These are phyloP conservation scores for Colletotrichum agaves DNA, from an alignment of 2,329 filamentous ascomycete genomes.

Conservation along the genomic window DNA sequence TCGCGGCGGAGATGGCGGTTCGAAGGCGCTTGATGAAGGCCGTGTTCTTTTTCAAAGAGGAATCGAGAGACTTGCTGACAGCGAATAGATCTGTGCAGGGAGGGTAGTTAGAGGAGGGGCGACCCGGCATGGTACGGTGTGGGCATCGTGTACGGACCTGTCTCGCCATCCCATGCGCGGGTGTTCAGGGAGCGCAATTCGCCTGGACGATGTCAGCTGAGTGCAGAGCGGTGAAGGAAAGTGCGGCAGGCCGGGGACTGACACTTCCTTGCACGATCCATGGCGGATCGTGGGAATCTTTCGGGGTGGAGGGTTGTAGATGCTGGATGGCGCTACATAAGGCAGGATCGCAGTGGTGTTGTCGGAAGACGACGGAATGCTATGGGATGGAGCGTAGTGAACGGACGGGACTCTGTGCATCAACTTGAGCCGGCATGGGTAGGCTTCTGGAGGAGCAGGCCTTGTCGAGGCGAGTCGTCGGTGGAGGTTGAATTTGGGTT, in stretches of 20 bases:
- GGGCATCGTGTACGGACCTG: slow-evolving; percentile 65
- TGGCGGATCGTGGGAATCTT: slow-evolving; percentile 53
- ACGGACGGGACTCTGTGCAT: slow-evolving; percentile 47
- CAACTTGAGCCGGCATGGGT: slow-evolving; percentile 54
- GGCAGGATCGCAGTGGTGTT: slow-evolving; percentile 43
- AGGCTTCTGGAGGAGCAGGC: slow-evolving; percentile 38
- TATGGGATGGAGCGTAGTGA: slow-evolving; percentile 53
- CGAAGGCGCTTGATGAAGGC: slow-evolving; percentile 97
- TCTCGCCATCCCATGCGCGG: slow-evolving; percentile 88
- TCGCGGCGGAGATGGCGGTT: slow-evolving; percentile 84
- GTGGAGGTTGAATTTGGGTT: background rate
- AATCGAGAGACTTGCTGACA: slow-evolving; percentile 85
- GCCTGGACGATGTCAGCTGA: slow-evolving; percentile 62
- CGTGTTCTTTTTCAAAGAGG: slow-evolving; percentile 97
- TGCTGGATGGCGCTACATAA: slow-evolving; percentile 57
- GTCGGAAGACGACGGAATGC: slow-evolving; percentile 46
- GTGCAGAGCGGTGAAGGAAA: background rate
- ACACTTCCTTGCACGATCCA: slow-evolving; percentile 76
- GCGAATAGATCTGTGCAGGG: slow-evolving; percentile 74
- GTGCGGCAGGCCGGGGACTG: slow-evolving; percentile 42
- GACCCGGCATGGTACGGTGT: slow-evolving; percentile 30
- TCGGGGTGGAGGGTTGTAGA: slow-evolving; percentile 44
- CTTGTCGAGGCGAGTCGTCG: slow-evolving; percentile 12
- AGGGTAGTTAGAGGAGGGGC: slow-evolving; percentile 26
- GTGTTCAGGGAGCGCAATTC: slow-evolving; percentile 91